Percentiles rank a stretch among this genome's conserved stretches.
These are phyloP conservation scores for Trichoderma cornu-damae DNA, from an alignment of 2,329 filamentous ascomycete species.

Conservation along the genomic window DNA sequence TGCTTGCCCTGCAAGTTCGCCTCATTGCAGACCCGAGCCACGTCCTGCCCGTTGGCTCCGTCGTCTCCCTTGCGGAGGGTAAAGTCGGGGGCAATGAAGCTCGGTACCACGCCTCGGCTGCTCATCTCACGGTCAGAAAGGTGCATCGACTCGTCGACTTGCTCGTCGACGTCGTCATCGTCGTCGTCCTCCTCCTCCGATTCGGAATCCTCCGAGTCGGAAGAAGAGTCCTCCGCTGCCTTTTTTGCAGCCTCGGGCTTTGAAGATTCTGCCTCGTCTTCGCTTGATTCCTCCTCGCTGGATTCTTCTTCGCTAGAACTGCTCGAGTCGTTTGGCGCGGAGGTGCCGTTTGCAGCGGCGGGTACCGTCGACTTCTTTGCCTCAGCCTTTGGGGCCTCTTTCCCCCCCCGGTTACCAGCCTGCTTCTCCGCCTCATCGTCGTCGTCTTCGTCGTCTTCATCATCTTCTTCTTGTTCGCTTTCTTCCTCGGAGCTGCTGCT, in stretches of 20 bases:
- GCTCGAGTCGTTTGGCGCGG: conserved; percentile 4
- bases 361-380: neutral
- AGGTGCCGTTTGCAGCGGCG: conserved; percentile 1
- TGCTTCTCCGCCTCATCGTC: neutral
- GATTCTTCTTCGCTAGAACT: conserved; percentile 17
- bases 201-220: conserved; percentile 31
- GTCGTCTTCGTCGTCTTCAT: no score
- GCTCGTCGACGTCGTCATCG: no score
- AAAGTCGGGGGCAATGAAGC: conserved; percentile 49
- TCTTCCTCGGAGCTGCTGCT: conserved; percentile 20
- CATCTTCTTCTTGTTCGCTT: conserved; percentile 11
- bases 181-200: conserved; percentile 27
- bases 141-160: conserved; percentile 38
- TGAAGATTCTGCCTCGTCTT: conserved; percentile 2
- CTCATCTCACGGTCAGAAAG: conserved; percentile 31
- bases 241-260: conserved; percentile 19
- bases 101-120: conserved; percentile 38
- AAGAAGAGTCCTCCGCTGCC: conserved; percentile 22
- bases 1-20: conserved; percentile 63
- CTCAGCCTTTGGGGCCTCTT: conserved; percentile 15
- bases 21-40: conserved; percentile 52
- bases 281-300: conserved; percentile 8
- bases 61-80: conserved; percentile 45
- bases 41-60: conserved; percentile 39
- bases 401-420: conserved; percentile 18